Evolutionary conservation across 2,329 filamentous ascomycete species (phyloP).

Genomic region (Fusarium staphyleae): DNA sequence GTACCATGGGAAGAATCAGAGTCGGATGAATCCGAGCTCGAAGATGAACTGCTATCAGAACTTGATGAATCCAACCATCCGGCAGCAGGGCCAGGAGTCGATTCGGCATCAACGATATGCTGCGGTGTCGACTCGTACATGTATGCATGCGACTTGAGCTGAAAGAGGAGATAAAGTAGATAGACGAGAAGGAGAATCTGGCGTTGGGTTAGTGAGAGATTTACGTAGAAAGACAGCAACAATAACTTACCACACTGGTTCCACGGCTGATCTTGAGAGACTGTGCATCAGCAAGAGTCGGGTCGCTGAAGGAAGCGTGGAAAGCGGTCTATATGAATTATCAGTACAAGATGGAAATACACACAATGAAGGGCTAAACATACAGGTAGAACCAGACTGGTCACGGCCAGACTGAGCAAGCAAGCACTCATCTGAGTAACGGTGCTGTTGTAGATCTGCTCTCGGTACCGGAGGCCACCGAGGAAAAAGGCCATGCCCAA

Average conservation of each 20-base stretch:
- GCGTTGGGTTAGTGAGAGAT: not conserved
- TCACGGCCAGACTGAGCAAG: conserved; percentile 87
- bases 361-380: conserved; percentile 40
- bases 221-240: not conserved
- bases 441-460: conserved; percentile 96
- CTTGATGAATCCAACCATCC: conserved; percentile 80
- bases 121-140: conserved; percentile 93
- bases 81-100: conserved; percentile 82
- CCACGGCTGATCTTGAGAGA: conserved; percentile 88
- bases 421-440: conserved; percentile 97
- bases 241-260: conserved; percentile 76
- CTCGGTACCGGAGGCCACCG: conserved; percentile 84
- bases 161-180: conserved; percentile 83
- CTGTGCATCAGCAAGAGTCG: conserved; percentile 66
- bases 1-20: conserved; percentile 64
- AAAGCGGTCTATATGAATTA: conserved; percentile 73
- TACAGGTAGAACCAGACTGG: conserved; percentile 84
- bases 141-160: conserved; percentile 90
- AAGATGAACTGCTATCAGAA: conserved; percentile 62
- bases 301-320: conserved; percentile 80
- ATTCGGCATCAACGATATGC: conserved; percentile 90
- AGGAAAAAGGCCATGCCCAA: conserved; percentile 91
- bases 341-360: conserved; percentile 50
- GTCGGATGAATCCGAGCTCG: conserved; percentile 73
- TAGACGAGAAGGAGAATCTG: conserved; percentile 68